Conservation (phyloP, 1,284 basidiomycete species). For the Cryptococcus sp. region DNA sequence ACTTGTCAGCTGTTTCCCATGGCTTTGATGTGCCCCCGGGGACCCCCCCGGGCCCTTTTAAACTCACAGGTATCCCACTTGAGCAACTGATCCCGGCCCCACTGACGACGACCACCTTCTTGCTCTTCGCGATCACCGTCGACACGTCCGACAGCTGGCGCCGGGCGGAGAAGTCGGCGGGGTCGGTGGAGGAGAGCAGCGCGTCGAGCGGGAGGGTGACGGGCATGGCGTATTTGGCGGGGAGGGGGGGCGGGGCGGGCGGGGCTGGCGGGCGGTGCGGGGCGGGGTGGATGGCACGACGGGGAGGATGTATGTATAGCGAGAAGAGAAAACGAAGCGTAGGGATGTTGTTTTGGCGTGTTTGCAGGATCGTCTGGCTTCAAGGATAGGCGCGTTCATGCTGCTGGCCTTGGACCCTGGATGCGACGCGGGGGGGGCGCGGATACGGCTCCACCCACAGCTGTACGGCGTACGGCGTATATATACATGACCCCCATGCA, state of each 20-base stretch:
- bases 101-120: conserved; percentile 78
- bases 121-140: conserved; percentile 71
- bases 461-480: too few species aligned
- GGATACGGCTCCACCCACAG: too few species aligned
- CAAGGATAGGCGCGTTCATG: not conserved
- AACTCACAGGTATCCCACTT: conserved; percentile 80
- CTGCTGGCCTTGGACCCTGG: too few species aligned
- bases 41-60: too few species aligned
- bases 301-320: too few species aligned
- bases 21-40: not conserved
- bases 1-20: not conserved
- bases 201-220: conserved; percentile 37
- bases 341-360: too few species aligned
- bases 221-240: conserved; percentile 18
- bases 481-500: too few species aligned
- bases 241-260: too few species aligned
- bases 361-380: not conserved
- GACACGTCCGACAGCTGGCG: conserved; percentile 63
- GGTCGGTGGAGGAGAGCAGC: conserved; percentile 24
- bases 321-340: too few species aligned
- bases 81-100: conserved; percentile 92
- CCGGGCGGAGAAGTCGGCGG: conserved; percentile 25
- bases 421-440: not conserved
- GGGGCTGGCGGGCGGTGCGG: too few species aligned
- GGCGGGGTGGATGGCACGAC: too few species aligned